Evolutionary conservation across 768 basidiomycete genomes (phyloP).

Genomic region (Leccinum olivaceopallidum): DNA sequence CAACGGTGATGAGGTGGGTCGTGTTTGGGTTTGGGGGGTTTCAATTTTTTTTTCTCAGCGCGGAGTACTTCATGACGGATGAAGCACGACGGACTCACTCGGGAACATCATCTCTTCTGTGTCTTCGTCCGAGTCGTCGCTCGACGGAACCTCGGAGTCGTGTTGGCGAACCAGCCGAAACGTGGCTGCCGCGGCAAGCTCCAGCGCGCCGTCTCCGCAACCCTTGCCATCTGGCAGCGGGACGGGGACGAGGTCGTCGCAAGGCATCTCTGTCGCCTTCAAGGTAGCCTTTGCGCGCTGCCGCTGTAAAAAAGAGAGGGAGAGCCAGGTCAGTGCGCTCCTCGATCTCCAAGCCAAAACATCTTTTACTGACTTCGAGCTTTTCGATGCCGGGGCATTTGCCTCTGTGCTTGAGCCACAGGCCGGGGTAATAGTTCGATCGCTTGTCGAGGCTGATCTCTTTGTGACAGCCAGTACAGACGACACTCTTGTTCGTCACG

Average conservation of each 20-base stretch:
- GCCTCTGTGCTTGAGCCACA: conserved; percentile 34
- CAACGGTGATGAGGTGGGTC: background rate
- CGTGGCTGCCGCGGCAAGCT: conserved; percentile 1
- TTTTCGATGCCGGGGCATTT: conserved; percentile 30
- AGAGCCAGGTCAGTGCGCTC: conserved; percentile 14
- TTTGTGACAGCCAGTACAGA: conserved; percentile 31
- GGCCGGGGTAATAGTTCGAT: conserved; percentile 36
- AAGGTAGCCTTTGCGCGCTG: conserved; percentile 12
- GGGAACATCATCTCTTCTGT: conserved; percentile 25
- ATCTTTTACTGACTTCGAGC: conserved; percentile 26
- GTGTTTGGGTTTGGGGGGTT: background rate
- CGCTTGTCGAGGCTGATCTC: conserved; percentile 37
- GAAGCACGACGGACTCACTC: conserved; percentile 20
- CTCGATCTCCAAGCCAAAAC: background rate
- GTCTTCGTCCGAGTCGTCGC: conserved; percentile 23
- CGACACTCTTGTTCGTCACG: conserved; percentile 29
- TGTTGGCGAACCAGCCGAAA: background rate
- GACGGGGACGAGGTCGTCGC: background rate
- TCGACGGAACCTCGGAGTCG: conserved; percentile 7
- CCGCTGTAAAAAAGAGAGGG: background rate
- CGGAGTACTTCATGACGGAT: background rate
- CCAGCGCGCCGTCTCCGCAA: conserved; percentile 6
- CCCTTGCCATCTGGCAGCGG: background rate
- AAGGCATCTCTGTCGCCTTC: background rate
- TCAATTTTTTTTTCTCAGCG: conserved; percentile 6